Evolutionary conservation across 2,329 filamentous ascomycete species (phyloP).

Genomic region (Curvularia verruculosa): DNA sequence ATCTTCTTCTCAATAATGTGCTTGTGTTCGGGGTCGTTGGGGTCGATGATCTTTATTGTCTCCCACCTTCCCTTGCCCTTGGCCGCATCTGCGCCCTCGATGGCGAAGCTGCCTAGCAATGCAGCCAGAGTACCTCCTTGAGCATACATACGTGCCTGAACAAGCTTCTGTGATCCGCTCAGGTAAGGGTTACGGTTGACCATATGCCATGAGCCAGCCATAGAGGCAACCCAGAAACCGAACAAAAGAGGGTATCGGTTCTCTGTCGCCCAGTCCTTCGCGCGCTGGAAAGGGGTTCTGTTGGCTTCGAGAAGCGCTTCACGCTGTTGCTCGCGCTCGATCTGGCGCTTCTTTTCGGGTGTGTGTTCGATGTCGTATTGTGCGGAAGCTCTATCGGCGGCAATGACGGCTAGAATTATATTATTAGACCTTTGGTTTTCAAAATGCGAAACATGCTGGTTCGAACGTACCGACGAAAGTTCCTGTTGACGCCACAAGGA

Average conservation of each 20-base stretch:
- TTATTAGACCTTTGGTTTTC: slow-evolving; percentile 16
- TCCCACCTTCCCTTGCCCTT: slow-evolving; percentile 80
- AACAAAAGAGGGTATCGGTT: slow-evolving; percentile 90
- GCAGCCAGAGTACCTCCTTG: slow-evolving; percentile 88
- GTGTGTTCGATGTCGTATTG: slow-evolving; percentile 73
- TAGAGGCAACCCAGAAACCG: slow-evolving; percentile 78
- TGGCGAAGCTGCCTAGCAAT: slow-evolving; percentile 78
- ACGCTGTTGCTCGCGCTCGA: slow-evolving; percentile 37
- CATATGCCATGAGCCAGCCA: slow-evolving; percentile 74
- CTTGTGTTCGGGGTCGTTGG: slow-evolving; percentile 82
- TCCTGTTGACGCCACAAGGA: slow-evolving; percentile 80
- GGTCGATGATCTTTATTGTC: slow-evolving; percentile 80
- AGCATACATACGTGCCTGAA: slow-evolving; percentile 93
- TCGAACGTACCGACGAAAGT: slow-evolving; percentile 72
- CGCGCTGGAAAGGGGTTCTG: slow-evolving; percentile 65
- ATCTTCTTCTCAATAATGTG: slow-evolving; percentile 84
- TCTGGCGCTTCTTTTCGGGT: slow-evolving; percentile 52
- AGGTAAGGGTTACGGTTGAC: slow-evolving; percentile 81
- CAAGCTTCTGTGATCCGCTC: slow-evolving; percentile 80
- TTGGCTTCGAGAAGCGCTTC: slow-evolving; percentile 55
- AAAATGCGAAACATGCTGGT: not conserved
- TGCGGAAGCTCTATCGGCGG: slow-evolving; percentile 77
- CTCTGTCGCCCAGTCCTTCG: slow-evolving; percentile 74
- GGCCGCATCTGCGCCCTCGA: slow-evolving; percentile 81
- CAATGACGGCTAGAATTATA: slow-evolving; percentile 69